A percentile compares a stretch with the other conserved stretches of the same genome.
These are phyloP conservation scores for Debaryomyces sp. DNA, from an alignment of 1,139 yeast species.

Conservation along the genomic window DNA sequence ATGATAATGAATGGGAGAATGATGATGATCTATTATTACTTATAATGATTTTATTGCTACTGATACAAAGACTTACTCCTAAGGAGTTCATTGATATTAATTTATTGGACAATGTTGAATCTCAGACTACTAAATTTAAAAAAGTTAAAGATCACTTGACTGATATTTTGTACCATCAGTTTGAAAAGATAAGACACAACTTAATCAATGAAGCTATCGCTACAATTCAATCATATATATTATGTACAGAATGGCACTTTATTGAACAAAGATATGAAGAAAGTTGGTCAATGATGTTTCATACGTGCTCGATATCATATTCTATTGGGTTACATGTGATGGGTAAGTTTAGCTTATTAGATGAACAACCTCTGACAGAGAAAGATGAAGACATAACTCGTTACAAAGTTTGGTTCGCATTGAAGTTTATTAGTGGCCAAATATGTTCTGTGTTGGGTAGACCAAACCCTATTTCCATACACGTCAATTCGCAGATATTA, in stretches of 20 bases:
- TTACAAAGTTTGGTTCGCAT: conserved; percentile 53
- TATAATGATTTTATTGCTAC: conserved; percentile 45
- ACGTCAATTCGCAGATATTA: conserved; percentile 43
- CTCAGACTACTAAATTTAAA: conserved; percentile 25
- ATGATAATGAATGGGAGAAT: conserved; percentile 48
- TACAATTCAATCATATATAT: conserved; percentile 51
- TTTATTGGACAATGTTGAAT: conserved; percentile 18
- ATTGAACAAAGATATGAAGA: conserved; percentile 53
- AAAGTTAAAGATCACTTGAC: conserved; percentile 31
- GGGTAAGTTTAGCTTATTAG: conserved; percentile 26
- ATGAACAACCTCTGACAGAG: conserved; percentile 13
- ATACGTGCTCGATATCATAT: conserved; percentile 51
- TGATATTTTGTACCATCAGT: conserved; percentile 34
- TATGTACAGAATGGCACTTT: conserved; percentile 55
- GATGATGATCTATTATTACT: conserved; percentile 53
- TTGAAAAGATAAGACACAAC: conserved; percentile 48
- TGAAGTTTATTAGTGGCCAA: conserved; percentile 50
- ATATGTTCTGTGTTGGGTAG: conserved; percentile 56
- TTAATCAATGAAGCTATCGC: conserved; percentile 48
- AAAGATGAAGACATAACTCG: conserved; percentile 35
- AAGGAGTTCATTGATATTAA: conserved; percentile 32
- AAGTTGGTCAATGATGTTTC: conserved; percentile 51
- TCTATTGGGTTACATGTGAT: conserved; percentile 56
- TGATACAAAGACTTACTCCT: conserved; percentile 44
- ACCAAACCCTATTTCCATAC: conserved; percentile 58